Base-by-base conservation (phyloP, 2,329 filamentous ascomycete species). In the Escovopsis sp. region DNA sequence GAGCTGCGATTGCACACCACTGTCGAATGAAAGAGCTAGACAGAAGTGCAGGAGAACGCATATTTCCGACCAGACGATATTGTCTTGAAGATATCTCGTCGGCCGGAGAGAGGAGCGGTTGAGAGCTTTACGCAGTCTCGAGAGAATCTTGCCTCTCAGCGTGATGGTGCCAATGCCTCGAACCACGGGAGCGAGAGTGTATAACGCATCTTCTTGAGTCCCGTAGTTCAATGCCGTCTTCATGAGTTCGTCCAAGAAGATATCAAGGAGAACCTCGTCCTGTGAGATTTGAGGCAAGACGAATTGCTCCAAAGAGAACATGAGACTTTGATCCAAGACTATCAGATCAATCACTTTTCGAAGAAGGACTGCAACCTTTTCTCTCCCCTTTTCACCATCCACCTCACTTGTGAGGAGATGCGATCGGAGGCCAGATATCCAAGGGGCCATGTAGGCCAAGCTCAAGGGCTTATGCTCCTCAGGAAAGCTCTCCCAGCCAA, bases 391-490 rank as follows among this genome's bases (percentile, higher is more conserved):
- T 47, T 83, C 79, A 39, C 75, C 71, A 50, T 83, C 79, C 2
- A 59, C 32, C 41, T 82, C 79, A 25, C 66, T 66, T 4, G 71
- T 64, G 14, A 83, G 60, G 4, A 82, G 65, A 42, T 70, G 69
- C 2, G 70, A 74, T 38, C 78, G 71, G 30, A 83, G 58, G 11
- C 76, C 71, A 6, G 72, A 66, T 32, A 83, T 62, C 79, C 79
- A 83, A 2, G 79, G 79, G 6, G 77, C 74, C 73, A 83, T 79
- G 53, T 83, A 83, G 6, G 76, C 72, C 27, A 83, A 63, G 48
- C 76, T 79, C 20, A 82, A 54, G 1, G 77, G 74, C 48, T 79
- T 76, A 52, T 83, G 79, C 43, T 80, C 73, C 30, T 79, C 72
- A 1, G 74, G 70, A 50, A 81, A 78, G 51, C 76, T 80, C 48